Evolutionary conservation across 495 filamentous ascomycete species (phyloP), one percentile per base, ranked within the genome.

Genomic region (Lasiosphaeria ovina): DNA sequence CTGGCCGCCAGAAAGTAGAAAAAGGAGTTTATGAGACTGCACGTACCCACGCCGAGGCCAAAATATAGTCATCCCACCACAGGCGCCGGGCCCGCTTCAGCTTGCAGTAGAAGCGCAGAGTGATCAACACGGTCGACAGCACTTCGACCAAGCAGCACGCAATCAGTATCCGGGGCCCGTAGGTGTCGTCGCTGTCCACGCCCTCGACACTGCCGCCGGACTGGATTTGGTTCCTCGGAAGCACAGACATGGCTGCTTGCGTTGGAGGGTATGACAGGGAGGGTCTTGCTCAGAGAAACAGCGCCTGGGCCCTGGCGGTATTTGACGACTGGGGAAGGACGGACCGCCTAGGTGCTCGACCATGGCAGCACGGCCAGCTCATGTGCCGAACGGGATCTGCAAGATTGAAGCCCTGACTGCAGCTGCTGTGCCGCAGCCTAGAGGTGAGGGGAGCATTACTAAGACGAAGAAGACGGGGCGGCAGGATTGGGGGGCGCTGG

Each of bases 41-140:
- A 58, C 64, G 36, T 50, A 66, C 64, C 60, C 60, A 66, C 24
- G 53, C 32, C 12, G 44, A 35, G 36, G 60, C 14, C 36, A 66
- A 44, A 35, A 62, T 17, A 50, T 66, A 50, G 32, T 68, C 67
- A 34, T 65, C 65, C 60, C 57, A 65, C 65, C 65, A 70, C 10
- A 69, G 49, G 1, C 54, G 42, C 10, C 62, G 65, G 33, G 36
- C 35, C 35, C 55, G 44, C 42, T 54, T 51, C 10, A 53, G 35
- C 57, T 70, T 70, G 51, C 62, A 60, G 44, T 61, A 70, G 24
- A 70, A 38, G 4, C 67, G 59, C 3, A 70, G 62, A 33, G 34
- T 56, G 16, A 70, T 17, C 9, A 63, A 49, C 52, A 63, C 38
- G 17, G 31, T 38, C 9, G 60, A 53, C 6, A 66, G 51, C 32